These are phyloP conservation scores for Xerocomellus dryophilus DNA, from an alignment of 768 basidiomycete genomes.

Conservation along the genomic window DNA sequence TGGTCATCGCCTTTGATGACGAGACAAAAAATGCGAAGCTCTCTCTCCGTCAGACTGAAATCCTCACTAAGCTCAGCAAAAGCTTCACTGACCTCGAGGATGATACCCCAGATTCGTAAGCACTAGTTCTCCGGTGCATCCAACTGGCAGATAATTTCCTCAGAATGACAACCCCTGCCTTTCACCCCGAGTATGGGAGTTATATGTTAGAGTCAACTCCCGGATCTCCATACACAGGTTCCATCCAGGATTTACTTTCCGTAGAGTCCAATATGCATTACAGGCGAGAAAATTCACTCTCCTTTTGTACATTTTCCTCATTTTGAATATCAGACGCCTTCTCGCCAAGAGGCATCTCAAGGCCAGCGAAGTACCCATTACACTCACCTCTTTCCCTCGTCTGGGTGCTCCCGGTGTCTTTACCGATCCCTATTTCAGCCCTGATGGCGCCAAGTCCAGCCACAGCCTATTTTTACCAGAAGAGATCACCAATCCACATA, in stretches of 20 bases:
- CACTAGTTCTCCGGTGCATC: conserved; percentile 5
- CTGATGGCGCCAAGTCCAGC: conserved; percentile 75
- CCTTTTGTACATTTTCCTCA: conserved; percentile 5
- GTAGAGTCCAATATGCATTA: conserved; percentile 96
- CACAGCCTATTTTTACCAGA: conserved; percentile 94
- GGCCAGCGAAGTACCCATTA: conserved; percentile 83
- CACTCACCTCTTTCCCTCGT: conserved; percentile 93
- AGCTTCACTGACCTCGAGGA: conserved; percentile 65
- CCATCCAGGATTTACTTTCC: conserved; percentile 77
- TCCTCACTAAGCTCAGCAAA: conserved; percentile 71
- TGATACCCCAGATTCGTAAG: conserved; percentile 53
- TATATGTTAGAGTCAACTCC: conserved; percentile 99
- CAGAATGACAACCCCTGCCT: conserved; percentile 78
- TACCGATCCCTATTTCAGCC: conserved; percentile 84
- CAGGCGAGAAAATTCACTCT: conserved; percentile 45
- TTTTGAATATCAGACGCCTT: conserved; percentile 53
- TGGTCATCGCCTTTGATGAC: conserved; percentile 86
- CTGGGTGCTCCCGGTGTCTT: conserved; percentile 87
- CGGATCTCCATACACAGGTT: conserved; percentile 90
- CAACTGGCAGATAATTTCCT: background rate
- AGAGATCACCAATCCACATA: conserved; percentile 95
- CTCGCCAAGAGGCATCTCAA: conserved; percentile 83
- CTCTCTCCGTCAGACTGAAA: conserved; percentile 94
- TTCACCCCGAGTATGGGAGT: conserved; percentile 97
- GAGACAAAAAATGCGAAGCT: conserved; percentile 76